phyloP scores from a whole-genome alignment of 2,329 filamentous ascomycete species.

The Claviceps sorghi region DNA sequence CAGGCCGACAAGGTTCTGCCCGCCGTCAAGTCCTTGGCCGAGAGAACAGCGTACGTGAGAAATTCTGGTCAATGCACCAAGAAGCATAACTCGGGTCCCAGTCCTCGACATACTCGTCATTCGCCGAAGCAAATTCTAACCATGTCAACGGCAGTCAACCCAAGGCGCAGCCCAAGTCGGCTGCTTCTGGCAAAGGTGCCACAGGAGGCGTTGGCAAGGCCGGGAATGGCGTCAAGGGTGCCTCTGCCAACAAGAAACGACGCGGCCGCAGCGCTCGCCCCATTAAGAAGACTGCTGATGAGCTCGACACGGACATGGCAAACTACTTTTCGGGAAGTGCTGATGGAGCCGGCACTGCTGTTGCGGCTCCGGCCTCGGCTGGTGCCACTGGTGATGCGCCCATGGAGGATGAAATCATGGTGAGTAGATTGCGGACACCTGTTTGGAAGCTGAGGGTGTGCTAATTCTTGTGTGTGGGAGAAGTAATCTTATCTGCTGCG shows the following conservation, averaged over 20 bases:
- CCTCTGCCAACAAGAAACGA: slow-evolving; percentile 37
- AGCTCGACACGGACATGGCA: slow-evolving; percentile 93
- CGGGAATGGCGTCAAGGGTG: slow-evolving; percentile 27
- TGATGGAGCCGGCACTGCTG: slow-evolving; percentile 31
- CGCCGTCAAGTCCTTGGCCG: slow-evolving; percentile 56
- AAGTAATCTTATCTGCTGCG: not conserved
- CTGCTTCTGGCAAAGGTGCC: slow-evolving; percentile 51
- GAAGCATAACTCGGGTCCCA: too few species aligned
- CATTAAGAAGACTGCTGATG: slow-evolving; percentile 79
- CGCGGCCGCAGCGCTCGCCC: slow-evolving; percentile 47
- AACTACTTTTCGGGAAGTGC: slow-evolving; percentile 63
- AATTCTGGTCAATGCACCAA: not conserved
- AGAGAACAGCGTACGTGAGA: slow-evolving; percentile 57
- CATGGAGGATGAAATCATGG: slow-evolving; percentile 54
- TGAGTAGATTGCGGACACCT: slow-evolving; percentile 10
- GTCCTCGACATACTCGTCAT: not conserved
- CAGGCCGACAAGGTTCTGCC: slow-evolving; percentile 53
- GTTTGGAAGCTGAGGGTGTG: not conserved
- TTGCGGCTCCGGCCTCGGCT: slow-evolving; percentile 27
- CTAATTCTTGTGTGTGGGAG: not conserved
- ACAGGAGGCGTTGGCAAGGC: slow-evolving; percentile 19
- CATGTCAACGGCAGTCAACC: slow-evolving; percentile 14
- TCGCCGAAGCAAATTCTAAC: not conserved
- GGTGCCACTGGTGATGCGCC: slow-evolving; percentile 38
- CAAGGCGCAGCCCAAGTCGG: slow-evolving; percentile 58